Evolutionary conservation across 75 land plant species (phyloP), one percentile per base, ranked within the genome.

Genomic region (Cupressus sempervirens): DNA sequence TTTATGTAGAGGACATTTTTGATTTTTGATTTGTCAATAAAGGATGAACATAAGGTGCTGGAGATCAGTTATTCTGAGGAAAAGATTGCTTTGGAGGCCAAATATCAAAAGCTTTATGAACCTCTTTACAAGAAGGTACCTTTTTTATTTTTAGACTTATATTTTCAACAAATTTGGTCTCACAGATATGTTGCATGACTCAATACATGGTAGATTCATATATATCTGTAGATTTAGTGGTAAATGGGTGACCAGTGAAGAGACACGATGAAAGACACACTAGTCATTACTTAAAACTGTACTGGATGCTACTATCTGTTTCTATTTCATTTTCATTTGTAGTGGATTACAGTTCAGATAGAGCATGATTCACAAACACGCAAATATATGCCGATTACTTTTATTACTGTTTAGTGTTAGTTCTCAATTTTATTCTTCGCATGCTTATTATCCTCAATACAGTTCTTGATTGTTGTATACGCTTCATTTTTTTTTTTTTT

Each of bases 41-140:
- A 91, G 92, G 86, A 75, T 36, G 82, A 95, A 89, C 95, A 93
- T 90, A 92, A 92, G 93, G 97, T 91, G 72, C 85, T 95, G 20
- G 94, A 96, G 86, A 91, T 92, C 18, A 95, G 92, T 38, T 96
- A 94, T 88, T 87, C 89, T 84, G 97, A 96, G 84, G 98, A 96
- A 86, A 95, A 92, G 84, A 91, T 92, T 0, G 97, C 94, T 20
- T 89, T 96, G 76, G 97, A 93, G 53, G 95, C 94, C 40, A 96
- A 95, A 85, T 96, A 96, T 84, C 94, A 96, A 87, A 92, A 96
- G 90, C 87, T 93, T 4, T 96, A 96, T 80, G 92, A 89, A 41
- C 98, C 98, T 68, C 70, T 96, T 12, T 96, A 96, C 84, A 45
- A 79, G 9, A 96, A 95, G 95, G 97, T 96, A 88, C 80, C 75